Conservation (phyloP, 2,329 filamentous ascomycete genomes). For the Metarhizium anisopliae region DNA sequence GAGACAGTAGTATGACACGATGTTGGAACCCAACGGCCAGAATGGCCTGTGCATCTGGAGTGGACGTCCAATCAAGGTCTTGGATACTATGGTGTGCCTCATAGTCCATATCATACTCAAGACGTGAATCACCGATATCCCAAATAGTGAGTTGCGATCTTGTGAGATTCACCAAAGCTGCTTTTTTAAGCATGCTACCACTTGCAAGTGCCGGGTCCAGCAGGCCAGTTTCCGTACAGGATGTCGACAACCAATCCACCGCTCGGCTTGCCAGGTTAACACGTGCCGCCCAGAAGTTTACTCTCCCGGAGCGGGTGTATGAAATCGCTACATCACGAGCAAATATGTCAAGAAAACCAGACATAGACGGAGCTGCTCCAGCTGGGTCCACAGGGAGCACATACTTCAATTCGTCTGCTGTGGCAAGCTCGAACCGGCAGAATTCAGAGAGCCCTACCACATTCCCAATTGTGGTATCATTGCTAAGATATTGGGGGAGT, state of each 20-base stretch:
- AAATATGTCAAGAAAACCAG: constrained; percentile 78
- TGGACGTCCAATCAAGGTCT: constrained; percentile 91
- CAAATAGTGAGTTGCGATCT: constrained; percentile 78
- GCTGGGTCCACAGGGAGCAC: constrained; percentile 81
- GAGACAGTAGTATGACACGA: constrained; percentile 70
- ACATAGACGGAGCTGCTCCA: constrained; percentile 59
- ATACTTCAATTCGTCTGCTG: constrained; percentile 49
- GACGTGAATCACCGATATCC: constrained; percentile 72
- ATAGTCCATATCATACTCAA: constrained; percentile 75
- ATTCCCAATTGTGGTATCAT: constrained; percentile 10
- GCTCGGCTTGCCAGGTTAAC: constrained; percentile 50
- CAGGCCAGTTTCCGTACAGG: constrained; percentile 71
- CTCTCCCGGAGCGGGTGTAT: constrained; percentile 64
- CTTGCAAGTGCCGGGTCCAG: constrained; percentile 67
- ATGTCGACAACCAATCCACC: constrained; percentile 77
- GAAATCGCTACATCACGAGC: constrained; percentile 80
- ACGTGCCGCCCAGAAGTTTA: constrained; percentile 80
- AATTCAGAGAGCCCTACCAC: constrained; percentile 48
- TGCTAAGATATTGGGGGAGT: constrained; percentile 40
- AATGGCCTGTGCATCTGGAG: constrained; percentile 80
- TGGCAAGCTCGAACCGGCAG: constrained; percentile 59
- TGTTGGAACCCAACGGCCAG: constrained; percentile 90
- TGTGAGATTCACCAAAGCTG: constrained; percentile 67
- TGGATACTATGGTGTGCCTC: constrained; percentile 65
- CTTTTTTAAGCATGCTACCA: constrained; percentile 79